Percentiles rank a stretch among this genome's conserved stretches.
phyloP scores from a whole-genome alignment of 2,329 filamentous ascomycete species.

The Colletotrichum gloeosporioides region DNA sequence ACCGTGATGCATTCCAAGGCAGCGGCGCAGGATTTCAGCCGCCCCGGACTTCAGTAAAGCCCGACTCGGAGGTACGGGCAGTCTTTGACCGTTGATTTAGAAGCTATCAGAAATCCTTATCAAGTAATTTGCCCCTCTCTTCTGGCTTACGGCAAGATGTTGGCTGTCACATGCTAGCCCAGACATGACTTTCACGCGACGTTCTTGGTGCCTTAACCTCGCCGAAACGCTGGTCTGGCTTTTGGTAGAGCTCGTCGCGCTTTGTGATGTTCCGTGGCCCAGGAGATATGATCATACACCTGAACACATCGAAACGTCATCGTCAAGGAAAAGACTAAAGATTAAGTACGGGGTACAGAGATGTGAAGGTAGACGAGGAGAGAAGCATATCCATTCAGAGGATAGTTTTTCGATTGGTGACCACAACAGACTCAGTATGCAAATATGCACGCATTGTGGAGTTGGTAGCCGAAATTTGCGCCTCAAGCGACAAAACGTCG shows the following conservation, averaged over 20 bases:
- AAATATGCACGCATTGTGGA: neutral
- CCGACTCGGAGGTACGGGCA: neutral
- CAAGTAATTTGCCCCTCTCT: rapidly evolving
- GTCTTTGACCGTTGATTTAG: neutral
- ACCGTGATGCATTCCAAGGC: neutral
- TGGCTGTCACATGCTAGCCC: neutral
- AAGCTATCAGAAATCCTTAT: neutral
- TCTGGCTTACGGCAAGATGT: neutral
- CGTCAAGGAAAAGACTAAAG: too few species aligned
- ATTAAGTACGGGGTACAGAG: too few species aligned
- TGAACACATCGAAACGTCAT: too few species aligned
- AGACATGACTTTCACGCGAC: neutral
- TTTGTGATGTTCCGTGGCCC: too few species aligned
- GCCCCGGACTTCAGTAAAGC: neutral
- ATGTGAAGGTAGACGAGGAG: too few species aligned
- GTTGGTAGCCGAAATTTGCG: neutral
- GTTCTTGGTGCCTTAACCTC: neutral
- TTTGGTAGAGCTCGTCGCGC: too few species aligned
- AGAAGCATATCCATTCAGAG: too few species aligned
- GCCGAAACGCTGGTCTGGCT: neutral
- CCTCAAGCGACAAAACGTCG: neutral
- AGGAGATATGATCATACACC: too few species aligned
- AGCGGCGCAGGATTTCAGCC: neutral
- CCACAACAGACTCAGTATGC: neutral
- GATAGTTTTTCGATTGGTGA: neutral